phyloP scores from a whole-genome alignment of 1,284 basidiomycete species.

The Pseudozyma tsukubaensis region DNA sequence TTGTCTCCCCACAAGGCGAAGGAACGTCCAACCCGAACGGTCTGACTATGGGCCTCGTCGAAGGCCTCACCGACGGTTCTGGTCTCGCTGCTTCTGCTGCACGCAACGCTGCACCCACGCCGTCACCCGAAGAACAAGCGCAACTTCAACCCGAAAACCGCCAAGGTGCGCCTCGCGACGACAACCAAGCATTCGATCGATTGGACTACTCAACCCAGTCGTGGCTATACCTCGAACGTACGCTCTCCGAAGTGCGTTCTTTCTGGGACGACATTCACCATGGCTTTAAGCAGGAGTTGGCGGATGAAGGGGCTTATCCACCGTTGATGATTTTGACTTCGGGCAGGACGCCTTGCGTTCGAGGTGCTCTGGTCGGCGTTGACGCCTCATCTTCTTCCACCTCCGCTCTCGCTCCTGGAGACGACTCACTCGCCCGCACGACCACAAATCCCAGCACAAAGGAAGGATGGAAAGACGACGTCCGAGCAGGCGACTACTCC shows the following conservation, averaged over 20 bases:
- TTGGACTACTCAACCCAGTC: conserved; percentile 30
- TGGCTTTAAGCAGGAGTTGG: conserved; percentile 44
- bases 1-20: conserved; percentile 16
- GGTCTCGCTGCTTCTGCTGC: neutral
- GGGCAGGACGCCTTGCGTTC: conserved; percentile 62
- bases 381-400: neutral
- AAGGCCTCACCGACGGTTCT: conserved; percentile 25
- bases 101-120: neutral
- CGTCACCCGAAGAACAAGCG: conserved; percentile 17
- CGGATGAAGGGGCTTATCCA: conserved; percentile 53
- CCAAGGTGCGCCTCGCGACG: conserved; percentile 23
- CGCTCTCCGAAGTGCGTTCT: conserved; percentile 43
- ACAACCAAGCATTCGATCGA: conserved; percentile 10
- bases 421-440: no score
- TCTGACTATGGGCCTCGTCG: conserved; percentile 36
- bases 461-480: conserved; percentile 38
- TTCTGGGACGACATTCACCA: conserved; percentile 60
- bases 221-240: conserved; percentile 44
- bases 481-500: conserved; percentile 46
- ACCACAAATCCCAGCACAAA: neutral
- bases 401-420: no score
- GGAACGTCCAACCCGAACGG: conserved; percentile 19
- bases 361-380: conserved; percentile 61
- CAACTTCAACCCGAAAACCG: conserved; percentile 37
- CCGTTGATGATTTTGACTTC: conserved; percentile 64